Conservation (phyloP, 2,329 filamentous ascomycete genomes). For the Huntiella decipiens region DNA sequence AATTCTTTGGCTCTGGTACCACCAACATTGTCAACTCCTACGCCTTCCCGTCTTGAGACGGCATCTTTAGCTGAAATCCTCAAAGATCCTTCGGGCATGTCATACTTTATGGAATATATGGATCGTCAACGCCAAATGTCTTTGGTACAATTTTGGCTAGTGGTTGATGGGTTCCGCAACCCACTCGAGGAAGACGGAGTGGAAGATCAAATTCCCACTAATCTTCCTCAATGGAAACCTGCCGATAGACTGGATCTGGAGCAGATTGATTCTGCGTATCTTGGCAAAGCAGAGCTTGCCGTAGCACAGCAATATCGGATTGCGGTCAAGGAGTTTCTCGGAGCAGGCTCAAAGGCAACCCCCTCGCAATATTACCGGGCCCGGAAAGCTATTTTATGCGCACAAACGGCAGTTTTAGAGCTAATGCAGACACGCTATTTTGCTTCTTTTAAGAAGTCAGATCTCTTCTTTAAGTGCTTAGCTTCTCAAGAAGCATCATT, state of each 20-base stretch:
- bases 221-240: constrained; percentile 53
- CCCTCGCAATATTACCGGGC: constrained; percentile 68
- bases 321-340: constrained; percentile 58
- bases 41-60: constrained; percentile 49
- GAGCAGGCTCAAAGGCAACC: constrained; percentile 56
- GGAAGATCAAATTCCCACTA: constrained; percentile 37
- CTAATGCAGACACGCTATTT: constrained; percentile 69
- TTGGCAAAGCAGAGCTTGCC: constrained; percentile 64
- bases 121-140: constrained; percentile 74
- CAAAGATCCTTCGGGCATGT: constrained; percentile 73
- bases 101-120: constrained; percentile 99
- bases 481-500: constrained; percentile 57
- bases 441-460: constrained; percentile 73
- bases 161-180: constrained; percentile 89
- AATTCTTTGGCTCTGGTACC: not conserved
- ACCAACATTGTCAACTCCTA: constrained; percentile 16
- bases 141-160: constrained; percentile 93
- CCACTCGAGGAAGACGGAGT: constrained; percentile 64
- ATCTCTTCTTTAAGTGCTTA: constrained; percentile 89
- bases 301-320: constrained; percentile 50
- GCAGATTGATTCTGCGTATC: constrained; percentile 79
- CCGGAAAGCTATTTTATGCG: constrained; percentile 58
- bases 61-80: constrained; percentile 70
- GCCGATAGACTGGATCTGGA: constrained; percentile 74
- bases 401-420: constrained; percentile 68